Evolutionary conservation across 768 basidiomycete genomes (phyloP).

Genomic region (Hericium erinaceus): DNA sequence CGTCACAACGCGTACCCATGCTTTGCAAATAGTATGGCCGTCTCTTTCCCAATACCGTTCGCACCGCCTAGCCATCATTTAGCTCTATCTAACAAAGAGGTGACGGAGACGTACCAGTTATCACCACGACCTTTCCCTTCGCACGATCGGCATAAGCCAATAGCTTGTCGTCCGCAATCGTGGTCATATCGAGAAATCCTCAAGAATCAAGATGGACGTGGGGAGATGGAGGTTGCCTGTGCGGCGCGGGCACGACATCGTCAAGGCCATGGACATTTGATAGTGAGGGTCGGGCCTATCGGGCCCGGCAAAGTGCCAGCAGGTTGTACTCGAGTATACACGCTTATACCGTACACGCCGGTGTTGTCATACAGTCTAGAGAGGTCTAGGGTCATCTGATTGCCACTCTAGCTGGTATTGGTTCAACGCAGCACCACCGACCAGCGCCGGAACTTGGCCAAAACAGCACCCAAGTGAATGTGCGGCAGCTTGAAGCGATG

Average conservation of each 20-base stretch:
- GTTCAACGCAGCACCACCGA: too few relatives aligned
- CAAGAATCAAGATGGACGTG: not conserved
- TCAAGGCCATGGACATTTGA: not conserved
- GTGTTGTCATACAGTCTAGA: too few relatives aligned
- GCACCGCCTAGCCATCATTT: constrained; percentile 13
- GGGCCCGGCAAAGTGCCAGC: not conserved
- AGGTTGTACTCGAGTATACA: too few relatives aligned
- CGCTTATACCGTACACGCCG: too few relatives aligned
- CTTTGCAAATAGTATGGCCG: constrained; percentile 16
- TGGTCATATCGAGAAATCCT: not conserved
- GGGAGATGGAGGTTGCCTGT: too few relatives aligned
- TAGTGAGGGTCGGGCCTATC: not conserved
- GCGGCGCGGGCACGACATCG: too few relatives aligned
- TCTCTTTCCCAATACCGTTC: constrained; percentile 19
- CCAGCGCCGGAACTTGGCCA: too few relatives aligned
- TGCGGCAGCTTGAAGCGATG: too few relatives aligned
- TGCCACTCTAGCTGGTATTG: too few relatives aligned
- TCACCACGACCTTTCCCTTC: constrained; percentile 7
- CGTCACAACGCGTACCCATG: constrained; percentile 10
- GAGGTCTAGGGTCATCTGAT: too few relatives aligned
- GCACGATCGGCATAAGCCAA: constrained; percentile 2
- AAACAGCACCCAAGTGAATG: too few relatives aligned
- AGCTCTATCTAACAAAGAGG: not conserved
- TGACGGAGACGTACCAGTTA: constrained; percentile 5
- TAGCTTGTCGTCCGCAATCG: constrained; percentile 5